Conservation (phyloP, 257 asterid genomes). For the Solanum pinnatisectum region DNA sequence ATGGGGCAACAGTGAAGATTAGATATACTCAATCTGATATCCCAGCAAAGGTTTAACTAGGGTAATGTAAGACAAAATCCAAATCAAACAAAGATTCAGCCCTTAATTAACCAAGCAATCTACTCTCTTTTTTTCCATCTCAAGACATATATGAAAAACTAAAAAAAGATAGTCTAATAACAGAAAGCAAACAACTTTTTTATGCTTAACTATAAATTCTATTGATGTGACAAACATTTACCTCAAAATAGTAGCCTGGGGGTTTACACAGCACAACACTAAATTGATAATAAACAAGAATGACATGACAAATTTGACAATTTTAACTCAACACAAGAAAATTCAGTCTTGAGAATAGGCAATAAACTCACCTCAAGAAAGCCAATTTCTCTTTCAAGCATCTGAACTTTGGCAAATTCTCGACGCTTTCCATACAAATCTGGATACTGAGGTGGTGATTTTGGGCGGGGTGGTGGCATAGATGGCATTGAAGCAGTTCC, state of each 20-base stretch:
- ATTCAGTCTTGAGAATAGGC: background rate
- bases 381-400: slow-evolving; percentile 80
- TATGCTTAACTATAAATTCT: background rate
- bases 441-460: slow-evolving; percentile 83
- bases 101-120: background rate
- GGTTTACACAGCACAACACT: background rate
- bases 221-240: background rate
- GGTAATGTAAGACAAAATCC: background rate
- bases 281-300: background rate
- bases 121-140: background rate
- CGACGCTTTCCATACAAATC: slow-evolving; percentile 88
- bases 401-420: slow-evolving; percentile 61
- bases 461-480: slow-evolving; percentile 82
- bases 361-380: slow-evolving; percentile 52
- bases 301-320: background rate
- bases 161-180: background rate
- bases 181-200: background rate
- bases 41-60: background rate
- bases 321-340: background rate
- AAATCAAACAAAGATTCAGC: background rate
- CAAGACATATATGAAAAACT: background rate
- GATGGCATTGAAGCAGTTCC: slow-evolving; percentile 31
- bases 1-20: background rate
- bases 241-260: background rate
- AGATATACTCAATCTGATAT: background rate